Evolutionary conservation across 2,329 filamentous ascomycete species (phyloP), one percentile per base, ranked within the genome.

Genomic region (Fusarium marasasianum): DNA sequence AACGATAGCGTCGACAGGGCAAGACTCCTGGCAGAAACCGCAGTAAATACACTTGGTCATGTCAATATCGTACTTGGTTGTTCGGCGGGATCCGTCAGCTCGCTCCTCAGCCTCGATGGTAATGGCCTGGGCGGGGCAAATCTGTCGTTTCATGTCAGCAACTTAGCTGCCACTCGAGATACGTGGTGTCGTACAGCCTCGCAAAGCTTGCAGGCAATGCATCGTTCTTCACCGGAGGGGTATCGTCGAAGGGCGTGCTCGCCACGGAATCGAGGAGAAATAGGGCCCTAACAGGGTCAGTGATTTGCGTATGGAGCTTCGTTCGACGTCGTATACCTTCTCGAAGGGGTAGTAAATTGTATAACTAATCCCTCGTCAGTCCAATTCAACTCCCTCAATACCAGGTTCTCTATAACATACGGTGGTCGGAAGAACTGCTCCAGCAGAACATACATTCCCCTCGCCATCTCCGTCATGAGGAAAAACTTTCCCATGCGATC

Each of bases 21-120:
- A 99, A 76, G 94, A 97, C 88, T 99, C 96, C 87, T 98, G 96
- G 90, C 96, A 98, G 87, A 97, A 97, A 58, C 96, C 96, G 84
- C 96, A 98, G 91, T 98, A 99, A 85, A 99, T 99, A 87, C 96
- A 99, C 90, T 99, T 99, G 81, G 96, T 98, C 96, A 99, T 99
- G 86, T 99, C 96, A 82, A 99, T 98, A 83, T 99, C 96, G 86
- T 99, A 99, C 82, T 96, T 92, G 69, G 96, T 98, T 58, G 96
- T 99, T 82, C 96, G 91, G 84, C 96, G 92, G 81, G 94, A 97
- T 74, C 96, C 96, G 80, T 99, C 96, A 81, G 94, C 94, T 82
- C 96, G 95, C 88, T 99, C 96, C 85, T 99, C 96, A 65, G 96
- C 96, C 87, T 99, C 96, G 80, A 99, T 99, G 60, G 96, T 99